Percentiles rank a stretch among this genome's conserved stretches.
These are phyloP conservation scores for Trichoderma hamatum DNA, from an alignment of 2,329 filamentous ascomycete species.

Conservation along the genomic window DNA sequence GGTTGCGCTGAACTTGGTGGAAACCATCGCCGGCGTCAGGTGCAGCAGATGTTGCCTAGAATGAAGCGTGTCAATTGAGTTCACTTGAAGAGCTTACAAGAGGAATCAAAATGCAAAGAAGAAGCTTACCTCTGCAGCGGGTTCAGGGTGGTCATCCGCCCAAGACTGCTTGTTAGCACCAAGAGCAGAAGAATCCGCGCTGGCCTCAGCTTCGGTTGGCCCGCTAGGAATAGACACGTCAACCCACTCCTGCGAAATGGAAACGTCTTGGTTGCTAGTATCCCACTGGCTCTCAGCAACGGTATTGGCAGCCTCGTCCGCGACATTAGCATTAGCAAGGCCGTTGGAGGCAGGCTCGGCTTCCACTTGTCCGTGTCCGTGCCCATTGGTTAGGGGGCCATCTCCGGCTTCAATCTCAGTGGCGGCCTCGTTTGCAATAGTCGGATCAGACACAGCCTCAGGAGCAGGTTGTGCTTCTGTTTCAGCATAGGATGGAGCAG, in stretches of 20 bases:
- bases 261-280: conserved; percentile 44
- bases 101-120: neutral
- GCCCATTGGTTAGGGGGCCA: conserved; percentile 48
- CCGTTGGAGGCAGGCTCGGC: conserved; percentile 45
- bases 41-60: conserved; percentile 42
- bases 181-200: conserved; percentile 41
- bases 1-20: conserved; percentile 69
- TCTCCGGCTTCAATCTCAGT: conserved; percentile 65
- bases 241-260: conserved; percentile 71
- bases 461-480: conserved; percentile 42
- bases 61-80: conserved; percentile 11
- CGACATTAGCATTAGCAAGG: conserved; percentile 55
- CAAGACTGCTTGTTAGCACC: conserved; percentile 66
- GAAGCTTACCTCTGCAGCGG: conserved; percentile 47
- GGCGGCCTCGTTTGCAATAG: conserved; percentile 65
- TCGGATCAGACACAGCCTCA: conserved; percentile 61
- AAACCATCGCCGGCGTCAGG: conserved; percentile 65
- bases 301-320: conserved; percentile 58
- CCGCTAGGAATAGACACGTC: conserved; percentile 69
- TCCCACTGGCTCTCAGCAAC: conserved; percentile 72
- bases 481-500: conserved; percentile 44
- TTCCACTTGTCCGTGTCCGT: conserved; percentile 40
- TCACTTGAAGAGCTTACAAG: neutral
- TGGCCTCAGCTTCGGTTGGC: conserved; percentile 72
- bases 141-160: conserved; percentile 77